These are phyloP conservation scores for Apiosordaria backusii DNA, from an alignment of 495 filamentous ascomycete species.

Conservation along the genomic window DNA sequence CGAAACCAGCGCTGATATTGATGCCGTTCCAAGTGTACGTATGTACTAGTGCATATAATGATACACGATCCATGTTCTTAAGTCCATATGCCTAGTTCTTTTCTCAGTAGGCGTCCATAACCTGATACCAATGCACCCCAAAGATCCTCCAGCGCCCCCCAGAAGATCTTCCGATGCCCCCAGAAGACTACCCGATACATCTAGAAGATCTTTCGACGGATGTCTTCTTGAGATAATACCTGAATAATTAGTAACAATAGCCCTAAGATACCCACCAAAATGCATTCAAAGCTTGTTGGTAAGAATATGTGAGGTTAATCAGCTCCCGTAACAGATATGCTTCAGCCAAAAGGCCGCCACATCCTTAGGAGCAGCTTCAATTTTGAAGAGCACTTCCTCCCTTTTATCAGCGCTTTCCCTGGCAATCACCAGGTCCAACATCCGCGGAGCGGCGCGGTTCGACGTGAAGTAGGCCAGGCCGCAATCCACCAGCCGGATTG, in stretches of 20 bases:
- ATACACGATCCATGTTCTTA: no score
- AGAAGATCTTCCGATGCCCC: neutral
- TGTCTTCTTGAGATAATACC: neutral
- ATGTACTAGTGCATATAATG: no score
- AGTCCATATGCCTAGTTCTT: no score
- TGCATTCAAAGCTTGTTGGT: neutral
- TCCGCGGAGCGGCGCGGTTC: conserved; percentile 3
- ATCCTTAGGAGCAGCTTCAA: conserved; percentile 16
- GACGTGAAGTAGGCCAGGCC: conserved; percentile 9
- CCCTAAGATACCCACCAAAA: neutral
- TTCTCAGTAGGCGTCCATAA: no score
- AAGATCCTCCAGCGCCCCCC: neutral
- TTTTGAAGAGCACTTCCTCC: conserved; percentile 10
- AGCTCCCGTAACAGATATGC: conserved; percentile 13
- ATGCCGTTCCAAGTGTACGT: no score
- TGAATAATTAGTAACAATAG: neutral
- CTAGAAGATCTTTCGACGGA: neutral
- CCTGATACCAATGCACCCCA: no score
- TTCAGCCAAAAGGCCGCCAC: conserved; percentile 20
- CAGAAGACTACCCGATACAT: neutral
- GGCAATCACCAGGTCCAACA: conserved; percentile 16
- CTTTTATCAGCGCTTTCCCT: neutral
- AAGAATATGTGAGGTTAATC: neutral
- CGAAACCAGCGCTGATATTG: no score
- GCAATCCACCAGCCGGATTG: conserved; percentile 15